Conservation (phyloP, 495 filamentous ascomycete genomes). For the Penicillium parvum region DNA sequence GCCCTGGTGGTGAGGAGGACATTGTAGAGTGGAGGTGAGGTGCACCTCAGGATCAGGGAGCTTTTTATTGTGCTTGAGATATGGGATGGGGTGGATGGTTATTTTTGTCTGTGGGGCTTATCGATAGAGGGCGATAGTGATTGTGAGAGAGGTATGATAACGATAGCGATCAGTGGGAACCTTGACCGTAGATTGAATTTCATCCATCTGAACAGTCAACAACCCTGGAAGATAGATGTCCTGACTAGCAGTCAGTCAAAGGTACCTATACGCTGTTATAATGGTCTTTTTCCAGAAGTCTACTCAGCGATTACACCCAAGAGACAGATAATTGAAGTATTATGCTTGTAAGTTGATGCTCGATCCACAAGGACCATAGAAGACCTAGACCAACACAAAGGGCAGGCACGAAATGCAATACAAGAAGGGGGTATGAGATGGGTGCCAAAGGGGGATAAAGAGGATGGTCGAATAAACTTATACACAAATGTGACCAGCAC, state of each 20-base stretch:
- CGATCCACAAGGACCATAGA: constrained; percentile 16
- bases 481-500: constrained; percentile 37
- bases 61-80: not conserved
- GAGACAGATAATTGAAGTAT: constrained; percentile 1
- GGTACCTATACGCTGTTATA: too few relatives aligned
- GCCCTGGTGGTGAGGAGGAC: constrained; percentile 12
- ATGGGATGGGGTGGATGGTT: constrained; percentile 1
- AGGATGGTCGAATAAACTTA: constrained; percentile 27
- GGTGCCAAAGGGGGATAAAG: constrained; percentile 20
- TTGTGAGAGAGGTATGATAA: too few relatives aligned
- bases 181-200: too few relatives aligned
- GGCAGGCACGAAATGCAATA: constrained; percentile 27
- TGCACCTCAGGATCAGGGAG: too few relatives aligned
- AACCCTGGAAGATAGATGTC: too few relatives aligned
- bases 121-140: too few relatives aligned
- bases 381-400: constrained; percentile 26
- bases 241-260: too few relatives aligned
- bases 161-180: not conserved
- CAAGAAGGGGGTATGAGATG: constrained; percentile 29
- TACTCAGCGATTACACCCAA: too few relatives aligned
- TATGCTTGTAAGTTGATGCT: constrained; percentile 19
- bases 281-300: too few relatives aligned
- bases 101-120: constrained; percentile 8
- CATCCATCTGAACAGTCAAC: too few relatives aligned
- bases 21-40: too few relatives aligned